Percentiles rank a stretch among this genome's conserved stretches.
phyloP scores from a whole-genome alignment of 2,329 filamentous ascomycete species.

The Cryphonectria nitschkei region DNA sequence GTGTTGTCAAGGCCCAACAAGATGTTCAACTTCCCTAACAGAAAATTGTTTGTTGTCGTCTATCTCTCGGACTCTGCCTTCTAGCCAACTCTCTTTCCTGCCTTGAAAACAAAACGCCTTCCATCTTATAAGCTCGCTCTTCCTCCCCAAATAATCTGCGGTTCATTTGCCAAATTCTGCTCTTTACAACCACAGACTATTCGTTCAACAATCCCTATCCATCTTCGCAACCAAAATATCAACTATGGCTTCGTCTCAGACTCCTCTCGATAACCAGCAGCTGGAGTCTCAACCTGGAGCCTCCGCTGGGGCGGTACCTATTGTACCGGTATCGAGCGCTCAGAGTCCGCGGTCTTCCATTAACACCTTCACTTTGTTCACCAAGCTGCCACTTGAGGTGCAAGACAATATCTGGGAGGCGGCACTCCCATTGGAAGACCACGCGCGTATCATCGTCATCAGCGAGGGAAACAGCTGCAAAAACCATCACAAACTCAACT shows the following conservation, averaged over 20 bases:
- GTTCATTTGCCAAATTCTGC: not conserved
- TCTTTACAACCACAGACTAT: not conserved
- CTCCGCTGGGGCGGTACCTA: not conserved
- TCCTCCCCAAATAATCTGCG: not conserved
- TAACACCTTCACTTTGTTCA: not conserved
- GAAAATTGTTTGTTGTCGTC: not conserved
- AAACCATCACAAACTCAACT: not conserved
- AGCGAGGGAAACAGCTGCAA: not conserved
- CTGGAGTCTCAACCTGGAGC: not conserved
- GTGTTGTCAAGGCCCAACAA: too few species aligned
- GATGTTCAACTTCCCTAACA: not conserved
- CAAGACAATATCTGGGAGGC: not conserved
- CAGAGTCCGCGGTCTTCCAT: not conserved
- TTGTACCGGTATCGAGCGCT: not conserved
- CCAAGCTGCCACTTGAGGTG: not conserved
- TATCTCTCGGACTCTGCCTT: not conserved
- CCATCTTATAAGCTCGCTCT: not conserved
- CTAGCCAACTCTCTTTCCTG: not conserved
- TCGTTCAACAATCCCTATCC: not conserved
- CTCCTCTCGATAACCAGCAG: not conserved
- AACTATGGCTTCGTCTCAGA: not conserved
- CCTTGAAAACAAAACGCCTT: not conserved
- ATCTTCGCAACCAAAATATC: not conserved
- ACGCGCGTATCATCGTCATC: not conserved
- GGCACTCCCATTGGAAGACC: not conserved